Evolutionary conservation across 1,139 yeast genomes (phyloP), one percentile per base, ranked within the genome.

Genomic region (Candida sp.): DNA sequence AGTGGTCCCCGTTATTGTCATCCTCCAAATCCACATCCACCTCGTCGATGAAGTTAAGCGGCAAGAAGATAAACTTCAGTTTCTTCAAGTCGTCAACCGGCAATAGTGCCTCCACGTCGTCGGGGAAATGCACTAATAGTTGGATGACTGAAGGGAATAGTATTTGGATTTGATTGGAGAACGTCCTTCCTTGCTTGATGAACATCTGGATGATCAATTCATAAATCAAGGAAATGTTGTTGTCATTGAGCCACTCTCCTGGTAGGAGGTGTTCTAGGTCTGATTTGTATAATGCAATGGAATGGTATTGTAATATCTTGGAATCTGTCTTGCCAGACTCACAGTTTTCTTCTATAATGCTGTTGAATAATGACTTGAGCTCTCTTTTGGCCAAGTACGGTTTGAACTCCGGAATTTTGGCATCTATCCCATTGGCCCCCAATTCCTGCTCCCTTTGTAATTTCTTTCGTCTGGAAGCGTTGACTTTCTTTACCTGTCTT

Each of bases 181-280:
- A 63, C 3, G 53, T 49, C 25, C 45, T 23, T 6, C 42, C 42
- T 2, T 49, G 41, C 49, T 56, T 50, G 23, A 60, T 50, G 44
- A 58, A 68, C 26, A 57, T 58, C 48, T 58, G 65, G 38, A 47
- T 56, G 43, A 89, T 66, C 55, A 80, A 75, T 62, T 86, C 92
- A 64, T 78, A 88, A 26, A 86, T 67, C 52, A 88, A 81, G 1
- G 89, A 73, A 37, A 89, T 79, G 56, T 86, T 83, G 60, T 86
- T 86, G 61, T 88, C 96, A 59, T 85, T 86, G 32, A 89, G 69
- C 96, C 96, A 88, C 61, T 86, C 88, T 31, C 82, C 88, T 0
- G 81, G 80, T 28, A 73, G 53, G 0, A 76, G 57, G 51, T 68
- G 75, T 32, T 66, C 68, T 38, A 73, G 52, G 55, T 77, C 81